Base-by-base conservation (phyloP, 2,329 filamentous ascomycete species). In the Colletotrichum chlorophyti region DNA sequence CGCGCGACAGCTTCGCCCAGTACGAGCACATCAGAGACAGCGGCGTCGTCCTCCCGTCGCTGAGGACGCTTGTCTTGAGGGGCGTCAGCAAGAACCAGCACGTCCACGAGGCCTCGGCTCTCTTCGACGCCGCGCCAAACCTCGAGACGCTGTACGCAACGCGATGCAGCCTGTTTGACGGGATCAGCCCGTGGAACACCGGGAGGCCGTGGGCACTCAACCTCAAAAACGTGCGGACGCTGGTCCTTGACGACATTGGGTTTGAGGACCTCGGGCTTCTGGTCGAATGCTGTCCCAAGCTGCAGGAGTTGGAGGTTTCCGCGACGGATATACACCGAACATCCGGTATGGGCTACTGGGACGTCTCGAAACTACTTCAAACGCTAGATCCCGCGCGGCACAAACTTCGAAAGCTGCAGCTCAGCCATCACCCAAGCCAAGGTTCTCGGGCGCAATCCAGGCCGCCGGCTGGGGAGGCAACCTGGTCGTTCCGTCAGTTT, bases 1-100 rank as follows among this genome's bases (percentile, higher is more conserved):
- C 55, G 10, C 55, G 55, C 7, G 55, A 54, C 31, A 59, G 55
- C 31, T 49, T 43, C 24, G 53, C 26, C 15, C 42, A 49, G 5
- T 54, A 54, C 29, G 29, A 42, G 21, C 37, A 59, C 19, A 23
- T 59, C 35, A 48, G 26, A 15, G 42, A 54, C 24, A 54, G 55
- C 17, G 24, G 37, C 6, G 19, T 2, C 24, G 42, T 35, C 3
- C 26, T 59, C 3, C 35, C 29, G 2, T 32, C 50, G 4, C 42
- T 59, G 6, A 42, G 19, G 9, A n/a, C 35, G 3, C 42, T 49
- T 6, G 15, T n/a, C 10, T 6, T 59, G 8, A 14, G 17, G 14
- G 50, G 50, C 5, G 35, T 49, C 19, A 38, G 8, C 6, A 54
- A 38, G 23, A 59, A 59, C 14, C 55, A 59, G 29, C 55, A 54